Base-by-base conservation (phyloP, 2,329 filamentous ascomycete genomes). In the Cladophialophora bantiana region DNA sequence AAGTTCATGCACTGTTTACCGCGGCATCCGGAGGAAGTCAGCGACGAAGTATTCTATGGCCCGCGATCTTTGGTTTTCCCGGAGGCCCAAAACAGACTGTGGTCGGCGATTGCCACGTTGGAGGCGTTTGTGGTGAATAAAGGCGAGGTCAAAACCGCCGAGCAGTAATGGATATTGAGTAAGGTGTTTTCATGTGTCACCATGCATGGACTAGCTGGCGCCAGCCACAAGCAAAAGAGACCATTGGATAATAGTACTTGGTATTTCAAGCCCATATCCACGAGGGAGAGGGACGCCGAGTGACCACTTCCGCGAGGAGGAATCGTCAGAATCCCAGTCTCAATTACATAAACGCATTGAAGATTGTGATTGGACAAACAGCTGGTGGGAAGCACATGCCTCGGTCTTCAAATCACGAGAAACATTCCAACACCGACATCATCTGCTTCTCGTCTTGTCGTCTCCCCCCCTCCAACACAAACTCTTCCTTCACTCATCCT, bases 1-100 rank as follows among this genome's bases (percentile, higher is more conserved):
- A 93, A 92, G 79, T 99, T 99, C 78, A 97, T 99, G 95, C 95
- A 99, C 83, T 99, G 95, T 78, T 81, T 99, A 66, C 95, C 95
- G 13, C 87, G 95, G 69, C 94, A 99, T 77, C 87, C 87, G 0
- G 94, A 99, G 78, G 95, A 99, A 81, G 95, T 99, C 38, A 88
- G 86, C 65, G 94, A 99, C 75, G 93, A 95, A 75, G 94, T 99
- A 1, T 98, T 99, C 77, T 97, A 98, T 79, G 89, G 92, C 56
- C 84, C 87, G 0, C 86, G 90, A 74, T 96, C 92, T 45, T 82
- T 99, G 32, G 95, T 98, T 3, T 99, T 97, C 81, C 88, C 88
- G 1, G 95, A 99, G 80, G 95, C 93, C 0, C 94, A 98, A 82
- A 99, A 99, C 77, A 88, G 95, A 71, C 79, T 99, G 40, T 99